Evolutionary conservation across 1,284 basidiomycete species (phyloP).

Genomic region (Malassezia equina): DNA sequence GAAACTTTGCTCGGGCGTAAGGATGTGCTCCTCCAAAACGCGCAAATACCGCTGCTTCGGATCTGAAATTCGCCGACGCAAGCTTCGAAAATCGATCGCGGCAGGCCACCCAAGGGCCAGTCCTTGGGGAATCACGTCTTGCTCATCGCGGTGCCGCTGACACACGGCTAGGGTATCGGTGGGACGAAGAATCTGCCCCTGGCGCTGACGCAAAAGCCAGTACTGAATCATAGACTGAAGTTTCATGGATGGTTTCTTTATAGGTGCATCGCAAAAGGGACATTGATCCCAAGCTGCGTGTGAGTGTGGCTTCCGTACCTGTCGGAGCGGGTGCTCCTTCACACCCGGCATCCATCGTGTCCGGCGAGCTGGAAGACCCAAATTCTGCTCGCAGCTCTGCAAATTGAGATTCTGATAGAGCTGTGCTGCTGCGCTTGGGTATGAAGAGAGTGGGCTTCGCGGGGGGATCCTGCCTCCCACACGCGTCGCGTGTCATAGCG

Average conservation of each 20-base stretch:
- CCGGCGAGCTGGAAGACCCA: background rate
- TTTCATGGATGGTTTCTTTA: background rate
- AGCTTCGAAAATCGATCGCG: background rate
- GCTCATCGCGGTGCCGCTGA: conserved; percentile 15
- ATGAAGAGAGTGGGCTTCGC: background rate
- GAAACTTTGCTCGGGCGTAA: conserved; percentile 7
- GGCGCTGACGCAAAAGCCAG: background rate
- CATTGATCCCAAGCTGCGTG: background rate
- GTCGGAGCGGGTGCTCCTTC: background rate
- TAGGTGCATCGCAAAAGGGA: conserved; percentile 8
- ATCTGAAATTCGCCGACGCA: conserved; percentile 10
- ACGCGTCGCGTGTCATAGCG: background rate
- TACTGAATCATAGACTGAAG: conserved; percentile 4
- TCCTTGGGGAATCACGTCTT: conserved; percentile 11
- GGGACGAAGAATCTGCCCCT: conserved; percentile 4
- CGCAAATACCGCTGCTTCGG: conserved; percentile 9
- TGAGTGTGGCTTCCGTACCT: background rate
- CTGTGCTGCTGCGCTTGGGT: background rate
- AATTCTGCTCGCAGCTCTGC: conserved; percentile 12
- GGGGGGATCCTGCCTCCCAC: background rate
- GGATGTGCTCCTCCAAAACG: conserved; percentile 7
- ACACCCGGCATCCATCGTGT: background rate
- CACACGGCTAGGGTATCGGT: conserved; percentile 17
- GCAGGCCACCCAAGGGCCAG: conserved; percentile 7
- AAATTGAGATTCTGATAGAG: background rate